Evolutionary conservation across 768 basidiomycete genomes (phyloP).

Genomic region (Boletus rubescentipes): DNA sequence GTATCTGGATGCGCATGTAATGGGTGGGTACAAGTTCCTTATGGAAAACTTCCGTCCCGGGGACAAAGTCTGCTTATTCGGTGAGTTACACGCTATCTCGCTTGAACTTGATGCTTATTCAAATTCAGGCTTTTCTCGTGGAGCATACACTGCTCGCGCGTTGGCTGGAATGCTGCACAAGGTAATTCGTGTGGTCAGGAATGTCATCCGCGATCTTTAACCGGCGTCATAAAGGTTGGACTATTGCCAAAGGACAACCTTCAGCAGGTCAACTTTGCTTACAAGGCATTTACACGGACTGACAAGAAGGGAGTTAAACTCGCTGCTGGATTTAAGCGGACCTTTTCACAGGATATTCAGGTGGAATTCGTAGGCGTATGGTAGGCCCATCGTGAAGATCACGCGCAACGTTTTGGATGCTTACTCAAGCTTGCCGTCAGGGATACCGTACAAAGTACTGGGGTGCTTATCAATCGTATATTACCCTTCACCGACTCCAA

Average conservation of each 20-base stretch:
- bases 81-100: constrained; percentile 31
- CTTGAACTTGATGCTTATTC: constrained; percentile 13
- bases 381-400: constrained; percentile 36
- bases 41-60: constrained; percentile 77
- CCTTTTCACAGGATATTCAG: constrained; percentile 63
- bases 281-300: constrained; percentile 61
- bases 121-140: constrained; percentile 69
- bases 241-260: constrained; percentile 66
- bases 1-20: constrained; percentile 70
- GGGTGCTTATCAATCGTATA: constrained; percentile 53
- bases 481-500: constrained; percentile 71
- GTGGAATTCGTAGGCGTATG: constrained; percentile 84
- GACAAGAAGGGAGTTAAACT: constrained; percentile 45
- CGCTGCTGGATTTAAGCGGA: constrained; percentile 67
- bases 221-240: constrained; percentile 50
- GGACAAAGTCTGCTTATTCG: constrained; percentile 74
- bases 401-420: neutral
- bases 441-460: constrained; percentile 83
- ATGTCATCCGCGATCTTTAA: neutral
- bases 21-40: constrained; percentile 73
- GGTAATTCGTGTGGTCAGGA: constrained; percentile 33
- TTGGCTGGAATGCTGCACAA: constrained; percentile 75
- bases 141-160: constrained; percentile 65
- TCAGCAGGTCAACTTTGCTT: constrained; percentile 73
- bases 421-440: constrained; percentile 30